Conservation (phyloP, 176 grass and related monocot genomes). For the Zea mays region DNA sequence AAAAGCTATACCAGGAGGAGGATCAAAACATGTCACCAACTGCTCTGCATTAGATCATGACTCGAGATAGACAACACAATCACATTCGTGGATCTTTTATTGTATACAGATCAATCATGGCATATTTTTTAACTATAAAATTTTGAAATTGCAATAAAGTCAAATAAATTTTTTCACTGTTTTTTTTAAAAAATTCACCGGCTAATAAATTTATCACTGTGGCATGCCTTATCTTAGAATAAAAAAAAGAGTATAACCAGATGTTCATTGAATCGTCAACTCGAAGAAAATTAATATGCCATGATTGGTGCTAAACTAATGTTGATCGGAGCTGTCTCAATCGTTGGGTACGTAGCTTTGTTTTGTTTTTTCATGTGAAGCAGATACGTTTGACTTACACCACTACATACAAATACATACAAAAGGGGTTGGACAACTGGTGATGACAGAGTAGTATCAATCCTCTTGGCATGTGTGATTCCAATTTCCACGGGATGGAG, state of each 20-base stretch:
- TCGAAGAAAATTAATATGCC: neutral
- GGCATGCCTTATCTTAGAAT: too few relatives aligned
- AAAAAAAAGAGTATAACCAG: too few relatives aligned
- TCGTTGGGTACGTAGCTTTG: constrained; percentile 35
- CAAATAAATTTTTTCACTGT: neutral
- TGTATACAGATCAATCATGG: constrained; percentile 34
- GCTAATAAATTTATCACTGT: too few relatives aligned
- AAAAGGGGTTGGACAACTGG: constrained; percentile 42
- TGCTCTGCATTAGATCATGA: neutral
- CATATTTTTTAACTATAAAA: too few relatives aligned
- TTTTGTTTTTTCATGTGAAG: constrained; percentile 36
- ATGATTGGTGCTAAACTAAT: constrained; percentile 3
- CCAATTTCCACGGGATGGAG: too few relatives aligned
- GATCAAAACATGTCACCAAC: constrained; percentile 27
- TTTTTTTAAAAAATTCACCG: too few relatives aligned
- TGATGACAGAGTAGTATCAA: constrained; percentile 40
- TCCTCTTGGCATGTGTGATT: constrained; percentile 37
- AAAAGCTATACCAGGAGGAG: neutral
- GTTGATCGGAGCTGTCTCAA: constrained; percentile 28
- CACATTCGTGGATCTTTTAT: constrained; percentile 24
- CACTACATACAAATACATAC: constrained; percentile 23
- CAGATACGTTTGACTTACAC: constrained; percentile 45
- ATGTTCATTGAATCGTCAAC: neutral
- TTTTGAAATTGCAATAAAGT: neutral
- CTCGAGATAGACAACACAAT: constrained; percentile 19